Evolutionary conservation across 1,139 yeast species (phyloP).

Genomic region (Pichia sp.): DNA sequence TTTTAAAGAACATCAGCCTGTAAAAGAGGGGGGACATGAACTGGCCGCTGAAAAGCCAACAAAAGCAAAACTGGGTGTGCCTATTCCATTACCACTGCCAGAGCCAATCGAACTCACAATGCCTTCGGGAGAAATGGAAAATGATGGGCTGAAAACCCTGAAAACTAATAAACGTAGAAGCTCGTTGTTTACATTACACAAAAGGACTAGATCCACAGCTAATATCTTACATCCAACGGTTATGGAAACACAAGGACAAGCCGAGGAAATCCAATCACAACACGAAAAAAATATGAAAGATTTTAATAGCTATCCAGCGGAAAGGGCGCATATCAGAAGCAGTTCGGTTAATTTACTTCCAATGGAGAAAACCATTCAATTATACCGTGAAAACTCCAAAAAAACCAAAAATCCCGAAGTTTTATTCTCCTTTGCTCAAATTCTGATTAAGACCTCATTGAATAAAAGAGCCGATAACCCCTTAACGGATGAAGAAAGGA

Average conservation of each 20-base stretch:
- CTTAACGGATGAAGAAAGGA: conserved; percentile 24
- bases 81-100: no score
- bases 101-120: no score
- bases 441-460: conserved; percentile 19
- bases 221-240: conserved; percentile 4
- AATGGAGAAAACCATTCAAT: conserved; percentile 76
- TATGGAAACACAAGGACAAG: neutral
- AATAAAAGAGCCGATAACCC: conserved; percentile 13
- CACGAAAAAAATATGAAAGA: neutral
- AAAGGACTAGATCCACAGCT: conserved; percentile 5
- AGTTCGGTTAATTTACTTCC: conserved; percentile 43
- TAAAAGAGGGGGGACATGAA: no score
- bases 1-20: no score
- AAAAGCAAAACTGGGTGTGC: no score
- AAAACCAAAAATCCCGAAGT: conserved; percentile 80
- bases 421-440: conserved; percentile 81
- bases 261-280: neutral
- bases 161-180: neutral
- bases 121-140: no score
- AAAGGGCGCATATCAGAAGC: neutral
- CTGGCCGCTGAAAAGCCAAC: no score
- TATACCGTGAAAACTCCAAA: conserved; percentile 80
- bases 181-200: neutral
- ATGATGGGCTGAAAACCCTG: neutral
- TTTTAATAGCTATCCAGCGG: neutral